These are phyloP conservation scores for Penicillium sp. DNA, from an alignment of 2,329 filamentous ascomycete species.

Conservation along the genomic window DNA sequence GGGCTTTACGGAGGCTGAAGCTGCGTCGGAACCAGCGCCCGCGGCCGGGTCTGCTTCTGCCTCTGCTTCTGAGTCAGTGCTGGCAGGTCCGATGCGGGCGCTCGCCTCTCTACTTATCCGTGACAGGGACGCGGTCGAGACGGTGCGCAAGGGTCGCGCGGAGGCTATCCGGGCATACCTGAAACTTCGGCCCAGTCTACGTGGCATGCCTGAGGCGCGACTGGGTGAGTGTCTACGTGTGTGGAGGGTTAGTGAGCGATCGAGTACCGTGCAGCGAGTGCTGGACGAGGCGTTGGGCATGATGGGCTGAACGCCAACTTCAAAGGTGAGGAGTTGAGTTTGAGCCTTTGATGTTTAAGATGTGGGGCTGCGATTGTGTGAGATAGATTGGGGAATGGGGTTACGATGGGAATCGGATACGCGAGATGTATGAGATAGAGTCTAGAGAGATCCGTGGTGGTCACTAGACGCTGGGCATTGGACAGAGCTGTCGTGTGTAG, in stretches of 20 bases:
- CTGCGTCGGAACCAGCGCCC: no score
- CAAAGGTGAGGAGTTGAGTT: background rate
- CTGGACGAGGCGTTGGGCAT: slow-evolving; percentile 34
- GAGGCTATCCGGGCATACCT: slow-evolving; percentile 38
- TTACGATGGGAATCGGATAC: no score
- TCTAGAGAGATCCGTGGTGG: background rate
- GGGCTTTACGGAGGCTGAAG: background rate
- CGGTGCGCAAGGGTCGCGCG: slow-evolving; percentile 40
- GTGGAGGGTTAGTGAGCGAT: slow-evolving; percentile 45
- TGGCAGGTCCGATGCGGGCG: slow-evolving; percentile 29
- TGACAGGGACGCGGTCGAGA: slow-evolving; percentile 40
- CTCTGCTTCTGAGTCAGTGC: slow-evolving; percentile 11
- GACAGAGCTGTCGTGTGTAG: background rate
- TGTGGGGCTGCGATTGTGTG: background rate
- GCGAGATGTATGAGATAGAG: background rate
- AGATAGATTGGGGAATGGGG: no score
- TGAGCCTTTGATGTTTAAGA: background rate
- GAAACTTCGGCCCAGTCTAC: slow-evolving; percentile 25
- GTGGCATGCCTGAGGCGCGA: slow-evolving; percentile 16
- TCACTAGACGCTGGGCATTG: background rate
- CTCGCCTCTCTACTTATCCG: slow-evolving; percentile 35
- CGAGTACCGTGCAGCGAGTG: slow-evolving; percentile 36
- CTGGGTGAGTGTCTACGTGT: slow-evolving; percentile 25
- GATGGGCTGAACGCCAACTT: background rate
- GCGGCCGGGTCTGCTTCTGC: background rate